A percentile compares a stretch with the other conserved stretches of the same genome.
These are phyloP conservation scores for Cladobotryum mycophilum DNA, from an alignment of 2,329 filamentous ascomycete species.

Conservation along the genomic window DNA sequence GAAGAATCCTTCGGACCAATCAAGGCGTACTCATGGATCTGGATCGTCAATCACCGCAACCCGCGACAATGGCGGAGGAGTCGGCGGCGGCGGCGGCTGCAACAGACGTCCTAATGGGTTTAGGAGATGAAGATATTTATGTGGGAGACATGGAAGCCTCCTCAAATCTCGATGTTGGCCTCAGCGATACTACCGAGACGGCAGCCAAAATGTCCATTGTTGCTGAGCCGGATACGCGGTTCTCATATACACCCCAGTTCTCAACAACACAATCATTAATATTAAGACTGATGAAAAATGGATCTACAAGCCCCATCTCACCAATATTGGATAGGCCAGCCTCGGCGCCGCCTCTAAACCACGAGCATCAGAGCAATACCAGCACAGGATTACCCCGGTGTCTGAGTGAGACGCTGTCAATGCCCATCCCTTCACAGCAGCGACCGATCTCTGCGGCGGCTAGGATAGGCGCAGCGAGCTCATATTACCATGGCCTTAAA, in stretches of 20 bases:
- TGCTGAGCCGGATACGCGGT: background rate
- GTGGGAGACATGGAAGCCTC: background rate
- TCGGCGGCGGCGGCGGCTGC: background rate
- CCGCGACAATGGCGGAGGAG: background rate
- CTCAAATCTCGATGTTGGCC: background rate
- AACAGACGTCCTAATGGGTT: background rate
- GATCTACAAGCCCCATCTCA: background rate
- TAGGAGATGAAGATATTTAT: background rate
- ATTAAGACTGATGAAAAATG: constrained; percentile 21
- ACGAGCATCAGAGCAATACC: background rate
- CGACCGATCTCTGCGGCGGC: background rate
- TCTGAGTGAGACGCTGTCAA: constrained; percentile 7
- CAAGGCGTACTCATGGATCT: no score
- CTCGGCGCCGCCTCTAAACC: background rate
- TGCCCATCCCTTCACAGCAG: constrained; percentile 5
- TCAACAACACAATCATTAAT: constrained; percentile 21
- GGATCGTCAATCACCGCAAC: no score
- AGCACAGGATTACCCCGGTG: background rate
- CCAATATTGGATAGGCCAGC: background rate
- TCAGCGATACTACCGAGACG: background rate
- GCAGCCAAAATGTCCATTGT: background rate
- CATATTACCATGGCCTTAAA: constrained; percentile 16
- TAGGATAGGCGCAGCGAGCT: background rate
- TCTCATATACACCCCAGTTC: constrained; percentile 27
- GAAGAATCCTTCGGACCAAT: no score